Base-by-base conservation (phyloP, 2,329 filamentous ascomycete genomes). In the Ceratocystiopsis sp. region DNA sequence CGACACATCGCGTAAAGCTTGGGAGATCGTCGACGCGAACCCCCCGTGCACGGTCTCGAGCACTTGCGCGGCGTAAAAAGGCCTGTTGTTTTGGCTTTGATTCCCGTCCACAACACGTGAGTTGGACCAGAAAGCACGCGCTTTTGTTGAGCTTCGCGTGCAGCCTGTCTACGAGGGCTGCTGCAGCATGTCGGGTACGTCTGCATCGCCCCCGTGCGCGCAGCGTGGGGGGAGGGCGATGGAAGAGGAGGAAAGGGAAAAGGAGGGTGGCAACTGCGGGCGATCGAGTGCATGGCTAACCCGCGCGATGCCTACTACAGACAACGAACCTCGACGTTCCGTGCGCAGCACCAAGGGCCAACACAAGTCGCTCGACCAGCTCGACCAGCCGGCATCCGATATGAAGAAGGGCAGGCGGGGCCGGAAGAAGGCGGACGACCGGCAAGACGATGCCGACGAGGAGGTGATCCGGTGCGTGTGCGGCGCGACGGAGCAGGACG, bases 321-420 rank as follows among this genome's bases (percentile, higher is more conserved):
- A 76, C 61, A 60, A 65, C 46, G 89, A 95, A 72, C 84, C 86
- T 46, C 81, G 91, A 60, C 84, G 91, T 58, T 98, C 91, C 37
- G 87, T 91, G 51, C 82, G 91, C 55, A 86, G 89, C 54, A 98
- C 91, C 50, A 98, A 98, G 59, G 91, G 91, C 58, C 87, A 95
- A 55, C 86, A 96, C 62, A 94, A 94, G 62, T 81, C 82, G 51
- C 79, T 85, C 53, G 86, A 94, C 56, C 70, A 80, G 44, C 72
- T 83, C 52, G 81, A 84, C 46, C 67, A 71, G 48, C 65, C 65
- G 11, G 12, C 37, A 10, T 12, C 29, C 46, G 66, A 72, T 10
- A 63, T 71, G 43, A 78, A 78, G 55, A 64, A 64, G 32, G 57
- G 57, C 32, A 51, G 51, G 42, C 59, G 63, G 53, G 66, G 65